phyloP scores from a whole-genome alignment of 2,329 filamentous ascomycete species.

The Aurifilum marmelostoma region DNA sequence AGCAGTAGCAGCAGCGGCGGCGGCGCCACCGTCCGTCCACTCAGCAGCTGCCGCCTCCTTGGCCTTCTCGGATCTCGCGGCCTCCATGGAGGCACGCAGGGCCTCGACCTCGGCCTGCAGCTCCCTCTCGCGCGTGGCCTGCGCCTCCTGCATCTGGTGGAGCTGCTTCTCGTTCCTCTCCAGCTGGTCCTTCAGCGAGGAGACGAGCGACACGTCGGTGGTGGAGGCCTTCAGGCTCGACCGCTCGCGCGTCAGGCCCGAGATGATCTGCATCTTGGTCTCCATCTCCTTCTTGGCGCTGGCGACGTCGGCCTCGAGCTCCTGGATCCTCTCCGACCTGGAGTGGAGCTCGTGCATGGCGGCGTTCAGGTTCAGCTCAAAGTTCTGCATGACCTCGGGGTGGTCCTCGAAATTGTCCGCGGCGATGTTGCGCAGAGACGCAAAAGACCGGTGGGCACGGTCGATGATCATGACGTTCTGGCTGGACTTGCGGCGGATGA shows the following conservation, averaged over 20 bases:
- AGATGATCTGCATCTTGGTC: conserved; percentile 93
- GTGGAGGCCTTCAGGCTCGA: conserved; percentile 84
- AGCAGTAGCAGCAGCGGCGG: conserved; percentile 29
- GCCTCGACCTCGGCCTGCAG: conserved; percentile 71
- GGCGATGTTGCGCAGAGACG: conserved; percentile 85
- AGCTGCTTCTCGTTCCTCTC: conserved; percentile 85
- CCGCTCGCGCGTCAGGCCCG: conserved; percentile 87
- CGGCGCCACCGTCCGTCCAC: conserved; percentile 16
- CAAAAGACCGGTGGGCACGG: conserved; percentile 87
- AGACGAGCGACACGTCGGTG: conserved; percentile 89
- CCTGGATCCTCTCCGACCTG: conserved; percentile 86
- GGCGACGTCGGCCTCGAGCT: conserved; percentile 82
- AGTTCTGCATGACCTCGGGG: conserved; percentile 86
- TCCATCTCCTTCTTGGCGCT: conserved; percentile 95
- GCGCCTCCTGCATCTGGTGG: conserved; percentile 69
- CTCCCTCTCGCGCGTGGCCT: conserved; percentile 75
- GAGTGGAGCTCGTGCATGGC: conserved; percentile 90
- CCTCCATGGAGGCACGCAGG: conserved; percentile 59
- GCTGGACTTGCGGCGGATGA: conserved; percentile 91
- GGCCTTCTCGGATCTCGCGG: conserved; percentile 14
- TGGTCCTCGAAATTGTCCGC: conserved; percentile 80
- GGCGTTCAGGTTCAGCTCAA: conserved; percentile 87
- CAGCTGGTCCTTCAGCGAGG: conserved; percentile 84
- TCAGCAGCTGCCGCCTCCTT: conserved; percentile 39
- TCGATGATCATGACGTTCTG: conserved; percentile 87